These are phyloP conservation scores for Tuber magnatum DNA, from an alignment of 495 filamentous ascomycete genomes.

Conservation along the genomic window DNA sequence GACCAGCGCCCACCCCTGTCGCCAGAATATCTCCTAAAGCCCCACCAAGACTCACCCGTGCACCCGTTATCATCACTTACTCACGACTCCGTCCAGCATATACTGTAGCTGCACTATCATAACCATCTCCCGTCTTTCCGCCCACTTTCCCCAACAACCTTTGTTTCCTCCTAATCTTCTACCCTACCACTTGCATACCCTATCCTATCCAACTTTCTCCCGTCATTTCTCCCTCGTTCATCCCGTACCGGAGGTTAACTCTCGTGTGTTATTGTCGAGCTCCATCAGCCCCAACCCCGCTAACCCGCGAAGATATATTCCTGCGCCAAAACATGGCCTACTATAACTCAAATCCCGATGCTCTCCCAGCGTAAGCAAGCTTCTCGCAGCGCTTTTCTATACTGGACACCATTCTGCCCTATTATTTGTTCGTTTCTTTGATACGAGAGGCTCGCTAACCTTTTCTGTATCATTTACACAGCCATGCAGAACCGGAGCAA, in stretches of 20 bases:
- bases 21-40: not conserved
- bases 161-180: slow-evolving; percentile 5
- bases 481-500: slow-evolving; percentile 91
- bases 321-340: slow-evolving; percentile 65
- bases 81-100: not conserved
- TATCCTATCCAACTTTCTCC: slow-evolving; percentile 11
- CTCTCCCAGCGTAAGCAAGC: slow-evolving; percentile 80
- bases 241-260: slow-evolving; percentile 19
- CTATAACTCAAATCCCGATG: slow-evolving; percentile 88
- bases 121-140: not conserved
- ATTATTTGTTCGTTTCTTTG: slow-evolving; percentile 2
- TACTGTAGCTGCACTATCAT: not conserved
- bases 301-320: slow-evolving; percentile 21
- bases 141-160: not conserved
- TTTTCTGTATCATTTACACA: slow-evolving; percentile 40
- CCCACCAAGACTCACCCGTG: slow-evolving; percentile 12
- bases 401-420: not conserved
- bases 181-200: slow-evolving; percentile 2
- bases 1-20: slow-evolving; percentile 3
- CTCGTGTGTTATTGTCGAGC: slow-evolving; percentile 16
- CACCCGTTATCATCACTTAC: not conserved
- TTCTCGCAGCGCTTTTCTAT: not conserved
- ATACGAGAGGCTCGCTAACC: slow-evolving; percentile 19
- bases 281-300: slow-evolving; percentile 36
- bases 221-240: slow-evolving; percentile 15